These are phyloP conservation scores for Phaffomyces antillensis DNA, from an alignment of 805 yeast genomes.

Conservation along the genomic window DNA sequence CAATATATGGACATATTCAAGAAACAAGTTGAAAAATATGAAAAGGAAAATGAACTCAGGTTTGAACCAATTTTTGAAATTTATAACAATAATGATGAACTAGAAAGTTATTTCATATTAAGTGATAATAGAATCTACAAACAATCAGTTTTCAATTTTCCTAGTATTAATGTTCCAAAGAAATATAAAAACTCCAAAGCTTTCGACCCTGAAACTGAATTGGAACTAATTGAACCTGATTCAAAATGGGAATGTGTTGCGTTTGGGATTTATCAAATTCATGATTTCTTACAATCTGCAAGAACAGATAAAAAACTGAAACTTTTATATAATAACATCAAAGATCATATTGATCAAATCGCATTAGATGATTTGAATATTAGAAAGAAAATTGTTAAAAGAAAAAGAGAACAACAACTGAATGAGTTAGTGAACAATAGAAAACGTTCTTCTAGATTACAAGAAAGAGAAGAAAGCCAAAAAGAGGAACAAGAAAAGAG, in stretches of 20 bases:
- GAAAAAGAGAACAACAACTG: conserved; percentile 59
- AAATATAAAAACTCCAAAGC: conserved; percentile 24
- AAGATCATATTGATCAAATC: conserved; percentile 27
- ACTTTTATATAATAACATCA: conserved; percentile 27
- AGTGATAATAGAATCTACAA: conserved; percentile 49
- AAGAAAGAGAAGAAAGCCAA: conserved; percentile 58
- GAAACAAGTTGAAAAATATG: conserved; percentile 36
- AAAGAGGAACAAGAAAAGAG: conserved; percentile 39
- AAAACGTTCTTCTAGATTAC: conserved; percentile 68
- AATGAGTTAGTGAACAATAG: conserved; percentile 57
- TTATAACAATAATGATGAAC: conserved; percentile 1
- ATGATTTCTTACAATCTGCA: conserved; percentile 24
- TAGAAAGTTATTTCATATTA: conserved; percentile 30
- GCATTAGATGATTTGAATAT: conserved; percentile 43
- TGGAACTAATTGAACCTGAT: conserved; percentile 30
- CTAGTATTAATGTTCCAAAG: conserved; percentile 29
- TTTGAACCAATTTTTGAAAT: conserved; percentile 26
- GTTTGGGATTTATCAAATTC: conserved; percentile 38
- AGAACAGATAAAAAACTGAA: conserved; percentile 24
- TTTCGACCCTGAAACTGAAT: conserved; percentile 19
- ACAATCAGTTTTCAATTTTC: conserved; percentile 24
- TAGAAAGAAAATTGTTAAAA: conserved; percentile 44
- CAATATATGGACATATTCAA: conserved; percentile 40
- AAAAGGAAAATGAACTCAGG: conserved; percentile 23
- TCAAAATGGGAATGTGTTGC: conserved; percentile 34